Conservation (phyloP, 805 yeast species). For the Suhomyces xylopsoci region DNA sequence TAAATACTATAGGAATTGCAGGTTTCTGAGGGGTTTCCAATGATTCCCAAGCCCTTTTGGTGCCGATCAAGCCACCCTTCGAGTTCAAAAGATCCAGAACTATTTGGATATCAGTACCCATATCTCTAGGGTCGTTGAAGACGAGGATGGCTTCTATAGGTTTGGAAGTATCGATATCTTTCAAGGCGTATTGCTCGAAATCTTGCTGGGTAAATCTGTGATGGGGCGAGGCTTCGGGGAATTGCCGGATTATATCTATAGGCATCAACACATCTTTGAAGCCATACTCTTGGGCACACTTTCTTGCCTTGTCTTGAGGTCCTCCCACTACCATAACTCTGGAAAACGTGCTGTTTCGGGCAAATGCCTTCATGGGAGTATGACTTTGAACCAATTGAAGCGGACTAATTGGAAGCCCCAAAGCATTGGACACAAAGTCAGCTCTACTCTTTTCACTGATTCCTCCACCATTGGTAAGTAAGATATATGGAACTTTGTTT, state of each 20-base stretch:
- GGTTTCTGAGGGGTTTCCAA: constrained; percentile 35
- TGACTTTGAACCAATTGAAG: constrained; percentile 81
- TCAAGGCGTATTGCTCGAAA: constrained; percentile 38
- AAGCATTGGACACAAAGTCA: constrained; percentile 43
- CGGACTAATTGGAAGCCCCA: constrained; percentile 48
- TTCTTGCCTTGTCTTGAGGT: constrained; percentile 60
- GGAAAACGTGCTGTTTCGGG: constrained; percentile 41
- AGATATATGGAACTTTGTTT: constrained; percentile 66
- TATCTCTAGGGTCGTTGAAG: constrained; percentile 85
- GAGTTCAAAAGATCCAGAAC: constrained; percentile 69
- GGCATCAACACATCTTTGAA: constrained; percentile 72
- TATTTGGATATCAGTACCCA: constrained; percentile 82
- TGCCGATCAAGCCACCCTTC: constrained; percentile 61
- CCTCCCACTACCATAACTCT: constrained; percentile 87
- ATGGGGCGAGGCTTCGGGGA: constrained; percentile 66
- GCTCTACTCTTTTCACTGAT: constrained; percentile 61
- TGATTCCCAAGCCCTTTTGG: constrained; percentile 37
- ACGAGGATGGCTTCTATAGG: constrained; percentile 76
- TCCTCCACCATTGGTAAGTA: constrained; percentile 92
- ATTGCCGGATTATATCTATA: constrained; percentile 61
- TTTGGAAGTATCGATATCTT: constrained; percentile 22
- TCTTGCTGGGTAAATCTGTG: constrained; percentile 51
- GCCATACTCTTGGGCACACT: constrained; percentile 75
- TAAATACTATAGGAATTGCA: constrained; percentile 68
- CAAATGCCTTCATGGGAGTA: constrained; percentile 73